Base-by-base conservation (phyloP, 495 filamentous ascomycete species). In the Aspergillus sclerotioniger region DNA sequence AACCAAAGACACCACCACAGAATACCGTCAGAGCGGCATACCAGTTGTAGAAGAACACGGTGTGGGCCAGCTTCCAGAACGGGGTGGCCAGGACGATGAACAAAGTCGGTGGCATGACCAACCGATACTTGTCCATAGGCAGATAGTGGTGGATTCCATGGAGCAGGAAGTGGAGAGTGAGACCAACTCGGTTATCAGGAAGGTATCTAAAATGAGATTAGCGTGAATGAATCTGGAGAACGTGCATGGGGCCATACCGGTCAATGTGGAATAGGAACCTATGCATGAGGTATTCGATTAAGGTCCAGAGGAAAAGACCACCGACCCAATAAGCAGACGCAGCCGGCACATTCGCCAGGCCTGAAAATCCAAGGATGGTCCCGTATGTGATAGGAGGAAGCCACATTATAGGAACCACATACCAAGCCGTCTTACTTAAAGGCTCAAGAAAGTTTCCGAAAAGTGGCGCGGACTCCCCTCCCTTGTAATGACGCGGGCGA, bases 371-470 rank as follows among this genome's bases (percentile, higher is more conserved):
- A 15, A 90, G 43, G 53, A 79, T 84, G n/a, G 87, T 82, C 15
- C 89, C 91, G 67, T 90, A 96, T 13, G 75, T 62, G n/a, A 94
- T 82, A 10, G 75, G 77, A 17, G 95, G 95, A n/a, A 93, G 67
- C 95, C 95, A 99, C 8, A 96, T 43, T 0, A 82, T 76, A 10
- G 95, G 95, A 13, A 98, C 81, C 45, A 94, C 67, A 84, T 87
- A 98, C 92, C 92, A 98, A 6, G 92, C 83, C 8, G 95, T 98
- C 76, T 92, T 89, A 71, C 88, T 90, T 25, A 99, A 76, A 7
- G 95, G 95, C 73, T 99, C 95, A 10, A 99, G 80, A 74, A 98
- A 94, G 73, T 99, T 99, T 43, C 95, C 95, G 73, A 99, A 99
- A 29, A 99, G 72, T 7, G 94, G 95, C 31, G 95, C 94, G 6